Base-by-base conservation (phyloP, 345 rosid genomes). In the Raphanus raphanistrum region DNA sequence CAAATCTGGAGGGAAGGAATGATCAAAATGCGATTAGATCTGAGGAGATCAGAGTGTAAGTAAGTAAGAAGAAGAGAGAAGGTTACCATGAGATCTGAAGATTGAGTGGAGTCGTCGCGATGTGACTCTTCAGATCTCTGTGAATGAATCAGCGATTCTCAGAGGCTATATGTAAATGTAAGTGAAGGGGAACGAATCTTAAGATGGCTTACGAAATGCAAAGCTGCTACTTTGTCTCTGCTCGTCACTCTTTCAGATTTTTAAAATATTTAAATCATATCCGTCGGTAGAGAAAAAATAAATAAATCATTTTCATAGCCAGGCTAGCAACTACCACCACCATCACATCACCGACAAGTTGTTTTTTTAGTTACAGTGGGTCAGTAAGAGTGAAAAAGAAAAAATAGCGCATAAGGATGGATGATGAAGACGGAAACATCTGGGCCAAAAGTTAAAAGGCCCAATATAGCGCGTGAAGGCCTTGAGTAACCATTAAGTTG, bases 41-140 rank as follows among this genome's bases (percentile, higher is more conserved):
- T 79, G 66, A 63, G 2, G 45, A 66, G 59, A 79, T 79, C 66
- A 6, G 26, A 79, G 76, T 21, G 21, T 21, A 21, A 21, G 21
- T 21, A 21, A 21, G 21, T 45, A 59, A 41, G 54, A 45, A 13
- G 11, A 31, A 54, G 72, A 78, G 74, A 26, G 15, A 29, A 59
- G 63, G 31, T 27, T 72, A 79, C 82, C 82, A 79, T 79, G 78
- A 74, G 78, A 74, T 79, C 75, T 68, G 78, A 35, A 59, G 73
- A 65, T 57, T 69, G 64, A 78, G 68, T 29, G 48, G 11, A 10
- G 48, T 41, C 45, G 45, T 38, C 11, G 71, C 17, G 57, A 64
- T 63, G 76, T 33, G 77, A 78, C 77, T 72, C 69, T 59, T 29
- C 8, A 32, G 64, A 71, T 77, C 63, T 55, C 72, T 72, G 8